Evolutionary conservation across 164 flowering plant genomes (phyloP).

Genomic region (Umbilicus rupestris): DNA sequence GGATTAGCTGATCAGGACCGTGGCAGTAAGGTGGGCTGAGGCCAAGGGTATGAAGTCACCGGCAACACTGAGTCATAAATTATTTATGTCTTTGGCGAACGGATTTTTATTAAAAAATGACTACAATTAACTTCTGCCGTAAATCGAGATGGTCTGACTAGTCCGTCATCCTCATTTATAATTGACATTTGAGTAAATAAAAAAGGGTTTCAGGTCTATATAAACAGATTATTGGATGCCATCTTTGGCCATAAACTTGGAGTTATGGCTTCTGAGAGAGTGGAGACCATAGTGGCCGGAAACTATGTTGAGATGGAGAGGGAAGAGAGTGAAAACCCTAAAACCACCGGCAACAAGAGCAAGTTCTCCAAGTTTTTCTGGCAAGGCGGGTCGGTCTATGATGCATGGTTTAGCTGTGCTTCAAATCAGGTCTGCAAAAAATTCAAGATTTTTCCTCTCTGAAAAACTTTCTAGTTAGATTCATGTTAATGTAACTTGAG

Average conservation of each 20-base stretch:
- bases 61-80: too few species aligned
- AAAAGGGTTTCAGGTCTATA: constrained; percentile 2
- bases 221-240: neutral
- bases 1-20: too few species aligned
- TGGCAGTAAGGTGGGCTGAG: too few species aligned
- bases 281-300: constrained; percentile 60
- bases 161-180: too few species aligned
- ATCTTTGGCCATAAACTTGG: neutral
- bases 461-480: neutral
- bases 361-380: constrained; percentile 45
- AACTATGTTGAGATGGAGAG: constrained; percentile 64
- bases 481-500: neutral
- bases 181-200: constrained; percentile 15
- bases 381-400: constrained; percentile 72
- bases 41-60: too few species aligned
- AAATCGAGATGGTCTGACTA: too few species aligned
- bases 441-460: neutral
- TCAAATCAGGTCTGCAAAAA: constrained; percentile 42
- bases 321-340: constrained; percentile 16
- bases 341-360: constrained; percentile 21
- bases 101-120: too few species aligned
- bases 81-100: too few species aligned
- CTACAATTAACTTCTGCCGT: too few species aligned
- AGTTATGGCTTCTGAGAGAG: constrained; percentile 63
- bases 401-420: constrained; percentile 77